Base-by-base conservation (phyloP, 164 flowering plant species). In the Sextonia rubra region DNA sequence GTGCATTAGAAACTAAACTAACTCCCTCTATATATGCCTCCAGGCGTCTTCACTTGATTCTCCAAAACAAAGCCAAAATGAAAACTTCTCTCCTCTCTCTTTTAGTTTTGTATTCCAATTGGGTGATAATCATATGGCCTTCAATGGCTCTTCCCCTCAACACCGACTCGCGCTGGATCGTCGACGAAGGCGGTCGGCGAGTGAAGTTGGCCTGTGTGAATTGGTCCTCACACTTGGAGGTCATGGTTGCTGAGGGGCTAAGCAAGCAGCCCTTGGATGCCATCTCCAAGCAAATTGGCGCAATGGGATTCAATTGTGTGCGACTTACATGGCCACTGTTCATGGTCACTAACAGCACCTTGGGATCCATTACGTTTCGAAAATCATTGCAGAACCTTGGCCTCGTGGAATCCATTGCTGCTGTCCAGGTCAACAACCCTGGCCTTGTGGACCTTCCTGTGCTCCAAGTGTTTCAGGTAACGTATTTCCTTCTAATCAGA, bases 141-240 rank as follows among this genome's bases (percentile, higher is more conserved):
- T 20, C 26, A 61, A 61, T 6, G 15, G 64, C 86, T 5, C 69
- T 80, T n/a, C 83, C 87, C 17, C 83, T 86, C 23, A 81, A 84
- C 4, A 85, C 87, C 14, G 81, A 58, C n/a, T 56, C 75, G 7
- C 76, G 83, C 79, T 86, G 86, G 87, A 69, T 86, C 7, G 76
- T 86, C 7, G 82, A 85, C 64, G 75, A 66, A 9, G 32, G 49
- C 0, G 86, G 88, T 17, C 48, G 49, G 30, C 80, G 90, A 3
- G 85, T 84, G 37, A 87, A 87, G 73, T 81, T 86, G 22, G 69
- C 56, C 6, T 86, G 91, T 32, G 86, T 83, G 22, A 87, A 86
- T 65, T 87, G 91, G 89, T 82, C 71, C 11, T 74, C 83, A 2
- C 89, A 87, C 70, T 60, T 85, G 70, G 69, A 86, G 12, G 71